A percentile compares a stretch with the other conserved stretches of the same genome.
Conservation (phyloP, 768 basidiomycete genomes). For the Tricholoma sp. region DNA sequence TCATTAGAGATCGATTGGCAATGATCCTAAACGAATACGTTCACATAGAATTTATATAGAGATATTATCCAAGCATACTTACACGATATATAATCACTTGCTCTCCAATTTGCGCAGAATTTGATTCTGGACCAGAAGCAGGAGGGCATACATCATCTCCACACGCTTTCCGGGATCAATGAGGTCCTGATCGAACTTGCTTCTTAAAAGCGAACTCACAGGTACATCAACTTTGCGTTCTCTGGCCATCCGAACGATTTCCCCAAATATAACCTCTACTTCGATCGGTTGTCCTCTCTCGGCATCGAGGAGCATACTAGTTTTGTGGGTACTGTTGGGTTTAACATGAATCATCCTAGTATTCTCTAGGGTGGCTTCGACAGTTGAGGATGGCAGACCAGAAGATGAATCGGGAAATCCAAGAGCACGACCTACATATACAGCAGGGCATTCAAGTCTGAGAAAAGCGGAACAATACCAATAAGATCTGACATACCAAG, state of each 20-base stretch:
- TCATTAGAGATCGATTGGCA: too few relatives aligned
- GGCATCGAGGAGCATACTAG: slow-evolving; percentile 61
- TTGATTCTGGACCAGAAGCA: slow-evolving; percentile 60
- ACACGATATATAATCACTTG: not conserved
- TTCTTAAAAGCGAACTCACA: slow-evolving; percentile 35
- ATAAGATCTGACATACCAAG: slow-evolving; percentile 30
- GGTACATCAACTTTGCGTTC: slow-evolving; percentile 41
- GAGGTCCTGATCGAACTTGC: not conserved
- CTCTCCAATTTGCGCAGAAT: slow-evolving; percentile 34
- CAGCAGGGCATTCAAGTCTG: not conserved
- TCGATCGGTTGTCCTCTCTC: slow-evolving; percentile 54
- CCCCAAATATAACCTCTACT: slow-evolving; percentile 61
- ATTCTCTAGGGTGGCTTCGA: slow-evolving; percentile 31
- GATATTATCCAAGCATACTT: not conserved
- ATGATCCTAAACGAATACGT: too few relatives aligned
- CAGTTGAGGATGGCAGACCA: slow-evolving; percentile 42
- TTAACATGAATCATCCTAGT: slow-evolving; percentile 33
- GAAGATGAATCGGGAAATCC: slow-evolving; percentile 23
- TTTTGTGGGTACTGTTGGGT: slow-evolving; percentile 41
- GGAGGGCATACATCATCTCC: slow-evolving; percentile 53
- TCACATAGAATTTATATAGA: too few relatives aligned
- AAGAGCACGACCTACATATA: slow-evolving; percentile 13
- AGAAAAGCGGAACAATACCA: not conserved
- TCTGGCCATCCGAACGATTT: slow-evolving; percentile 50
- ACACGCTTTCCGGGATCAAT: slow-evolving; percentile 37